Percentiles rank a stretch among this genome's conserved stretches.
Conservation (phyloP, 352 stramenopile genomes). For the Phytophthora sojae region DNA sequence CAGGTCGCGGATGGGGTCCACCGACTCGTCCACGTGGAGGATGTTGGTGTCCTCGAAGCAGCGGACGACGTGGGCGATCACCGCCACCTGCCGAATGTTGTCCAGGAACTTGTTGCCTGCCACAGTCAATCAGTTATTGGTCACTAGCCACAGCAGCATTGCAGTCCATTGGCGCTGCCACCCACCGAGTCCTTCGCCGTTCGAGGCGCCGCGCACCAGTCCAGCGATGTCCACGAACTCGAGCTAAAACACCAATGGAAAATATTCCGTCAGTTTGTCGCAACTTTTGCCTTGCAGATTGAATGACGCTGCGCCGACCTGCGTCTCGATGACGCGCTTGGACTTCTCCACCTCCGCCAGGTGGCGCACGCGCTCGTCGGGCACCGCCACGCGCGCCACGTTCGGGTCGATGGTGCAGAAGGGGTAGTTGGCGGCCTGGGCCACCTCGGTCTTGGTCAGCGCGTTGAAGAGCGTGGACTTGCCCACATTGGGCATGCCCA, state of each 20-base stretch:
- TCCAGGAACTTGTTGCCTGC: constrained; percentile 88
- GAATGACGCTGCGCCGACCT: constrained; percentile 28
- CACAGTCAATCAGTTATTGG: not conserved
- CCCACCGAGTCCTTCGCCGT: constrained; percentile 78
- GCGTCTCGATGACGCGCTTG: constrained; percentile 76
- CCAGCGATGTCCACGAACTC: constrained; percentile 91
- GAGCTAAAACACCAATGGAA: constrained; percentile 43
- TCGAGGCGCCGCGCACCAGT: constrained; percentile 81
- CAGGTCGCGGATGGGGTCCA: constrained; percentile 97
- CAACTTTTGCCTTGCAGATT: constrained; percentile 11
- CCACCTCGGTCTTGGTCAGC: constrained; percentile 86
- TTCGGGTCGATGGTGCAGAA: constrained; percentile 93
- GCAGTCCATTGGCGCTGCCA: not conserved
- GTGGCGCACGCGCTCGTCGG: constrained; percentile 65
- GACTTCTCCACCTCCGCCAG: constrained; percentile 80
- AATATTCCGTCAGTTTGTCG: constrained; percentile 20
- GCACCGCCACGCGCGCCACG: constrained; percentile 77
- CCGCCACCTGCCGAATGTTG: constrained; percentile 87
- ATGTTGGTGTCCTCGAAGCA: constrained; percentile 99
- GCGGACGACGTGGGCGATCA: constrained; percentile 93
- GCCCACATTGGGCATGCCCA: constrained; percentile 91
- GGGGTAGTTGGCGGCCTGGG: constrained; percentile 88
- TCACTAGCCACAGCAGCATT: constrained; percentile 1
- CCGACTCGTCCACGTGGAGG: constrained; percentile 95
- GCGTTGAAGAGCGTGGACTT: constrained; percentile 92